A percentile compares a stretch with the other conserved stretches of the same genome.
phyloP scores from a whole-genome alignment of 345 rosid species.

The sweet orange (Citrus sinensis) region DVS_A1.0 CM039165.1:30227001-30227500 shows the following conservation, averaged over 20 bases:
- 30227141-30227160: conserved; percentile 15
- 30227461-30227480: conserved; percentile 8
- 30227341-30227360: no score
- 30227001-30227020: conserved; percentile 1
- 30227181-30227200: background rate
- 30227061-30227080: background rate
- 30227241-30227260: background rate
- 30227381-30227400: background rate
- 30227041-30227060: background rate
- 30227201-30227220: background rate
- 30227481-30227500: conserved; percentile 11
- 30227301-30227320: background rate
- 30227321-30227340: no score
- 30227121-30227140: conserved; percentile 18
- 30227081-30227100: background rate
- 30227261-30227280: conserved; percentile 8
- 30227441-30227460: background rate
- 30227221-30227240: background rate
- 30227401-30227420: background rate
- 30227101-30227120: conserved; percentile 35
- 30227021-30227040: background rate
- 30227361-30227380: background rate
- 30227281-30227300: background rate
- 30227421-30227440: background rate
- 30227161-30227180: background rate